phyloP scores from a whole-genome alignment of 345 rosid species.

The Eucalyptus cloeziana region DNA sequence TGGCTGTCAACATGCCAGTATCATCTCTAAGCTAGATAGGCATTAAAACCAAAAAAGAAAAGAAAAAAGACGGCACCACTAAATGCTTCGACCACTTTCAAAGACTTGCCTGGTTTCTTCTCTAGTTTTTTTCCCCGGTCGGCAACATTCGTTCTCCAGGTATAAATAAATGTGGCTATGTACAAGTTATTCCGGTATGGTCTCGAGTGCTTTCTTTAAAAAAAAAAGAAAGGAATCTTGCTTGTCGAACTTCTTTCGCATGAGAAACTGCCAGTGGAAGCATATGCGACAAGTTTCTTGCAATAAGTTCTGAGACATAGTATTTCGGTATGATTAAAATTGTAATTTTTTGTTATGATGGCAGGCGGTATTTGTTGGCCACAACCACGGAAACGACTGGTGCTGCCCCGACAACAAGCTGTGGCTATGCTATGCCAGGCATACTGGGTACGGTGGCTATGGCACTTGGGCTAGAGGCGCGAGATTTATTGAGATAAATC shows the following conservation, averaged over 20 bases:
- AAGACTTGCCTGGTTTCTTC: neutral
- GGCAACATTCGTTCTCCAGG: neutral
- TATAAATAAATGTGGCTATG: neutral
- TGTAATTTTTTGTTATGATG: neutral
- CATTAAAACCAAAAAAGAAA: neutral
- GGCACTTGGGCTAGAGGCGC: constrained; percentile 80
- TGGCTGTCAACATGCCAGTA: neutral
- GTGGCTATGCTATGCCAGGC: constrained; percentile 96
- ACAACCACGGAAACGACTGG: constrained; percentile 94
- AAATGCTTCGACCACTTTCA: neutral
- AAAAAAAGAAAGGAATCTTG: neutral
- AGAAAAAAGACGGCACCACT: neutral
- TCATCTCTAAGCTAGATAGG: neutral
- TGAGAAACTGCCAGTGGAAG: neutral
- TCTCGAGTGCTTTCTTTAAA: neutral
- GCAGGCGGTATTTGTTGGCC: constrained; percentile 90
- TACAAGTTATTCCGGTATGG: neutral
- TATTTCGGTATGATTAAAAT: neutral
- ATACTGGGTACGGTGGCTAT: constrained; percentile 79
- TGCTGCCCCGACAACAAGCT: constrained; percentile 67
- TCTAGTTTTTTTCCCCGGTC: neutral
- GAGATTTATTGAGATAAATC: constrained; percentile 58
- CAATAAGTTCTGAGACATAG: neutral
- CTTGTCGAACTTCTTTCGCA: neutral
- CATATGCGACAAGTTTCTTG: neutral